Conservation (phyloP, 768 basidiomycete genomes). For the Termitomyces sp. region DNA sequence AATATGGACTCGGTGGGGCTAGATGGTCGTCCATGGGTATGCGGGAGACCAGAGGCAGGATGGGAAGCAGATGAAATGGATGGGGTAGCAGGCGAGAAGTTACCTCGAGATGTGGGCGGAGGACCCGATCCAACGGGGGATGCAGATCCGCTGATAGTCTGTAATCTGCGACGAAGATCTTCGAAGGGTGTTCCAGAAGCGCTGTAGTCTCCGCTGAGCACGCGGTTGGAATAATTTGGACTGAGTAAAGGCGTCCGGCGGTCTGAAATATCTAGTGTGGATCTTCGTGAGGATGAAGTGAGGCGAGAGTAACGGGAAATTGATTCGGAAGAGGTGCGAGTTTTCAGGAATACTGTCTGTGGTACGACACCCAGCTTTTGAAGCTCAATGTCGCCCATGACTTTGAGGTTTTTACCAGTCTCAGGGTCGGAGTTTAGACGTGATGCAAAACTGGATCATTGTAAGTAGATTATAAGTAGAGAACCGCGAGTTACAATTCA, state of each 20-base stretch:
- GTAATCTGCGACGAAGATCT: conserved; percentile 72
- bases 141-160: conserved; percentile 67
- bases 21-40: conserved; percentile 48
- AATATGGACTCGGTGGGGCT: conserved; percentile 84
- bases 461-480: background rate
- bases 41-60: conserved; percentile 20
- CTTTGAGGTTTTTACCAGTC: conserved; percentile 56
- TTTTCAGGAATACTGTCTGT: conserved; percentile 83
- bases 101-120: conserved; percentile 32
- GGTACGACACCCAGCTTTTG: conserved; percentile 87
- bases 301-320: conserved; percentile 34
- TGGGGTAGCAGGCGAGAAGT: conserved; percentile 31
- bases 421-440: conserved; percentile 61
- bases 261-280: conserved; percentile 25
- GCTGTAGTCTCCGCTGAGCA: conserved; percentile 42
- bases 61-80: conserved; percentile 24
- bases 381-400: conserved; percentile 67
- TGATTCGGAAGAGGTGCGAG: conserved; percentile 36
- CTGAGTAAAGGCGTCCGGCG: conserved; percentile 42
- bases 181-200: conserved; percentile 60
- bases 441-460: conserved; percentile 53
- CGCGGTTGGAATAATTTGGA: conserved; percentile 44
- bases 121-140: conserved; percentile 52
- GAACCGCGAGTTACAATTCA: background rate
- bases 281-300: conserved; percentile 31